phyloP scores from a whole-genome alignment of 768 basidiomycete genomes.

The Tephrocybe rancida region DNA sequence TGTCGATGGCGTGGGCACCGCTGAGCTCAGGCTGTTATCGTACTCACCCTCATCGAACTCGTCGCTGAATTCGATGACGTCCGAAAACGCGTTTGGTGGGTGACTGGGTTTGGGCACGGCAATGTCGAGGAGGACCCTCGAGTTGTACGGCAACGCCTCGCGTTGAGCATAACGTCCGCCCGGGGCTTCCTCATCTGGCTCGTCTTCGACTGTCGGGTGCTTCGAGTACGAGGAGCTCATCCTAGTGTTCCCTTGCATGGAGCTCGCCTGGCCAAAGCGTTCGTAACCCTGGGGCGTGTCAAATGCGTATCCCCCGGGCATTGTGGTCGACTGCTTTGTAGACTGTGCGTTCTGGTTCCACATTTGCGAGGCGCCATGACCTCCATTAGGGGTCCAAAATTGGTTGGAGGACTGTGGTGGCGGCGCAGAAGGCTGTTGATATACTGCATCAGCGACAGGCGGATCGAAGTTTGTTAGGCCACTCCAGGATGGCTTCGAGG shows the following conservation, averaged over 20 bases:
- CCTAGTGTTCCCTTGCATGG: neutral
- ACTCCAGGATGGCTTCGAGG: constrained; percentile 10
- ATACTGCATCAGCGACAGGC: constrained; percentile 2
- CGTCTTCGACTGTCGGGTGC: constrained; percentile 46
- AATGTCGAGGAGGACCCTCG: constrained; percentile 35
- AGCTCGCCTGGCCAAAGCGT: neutral
- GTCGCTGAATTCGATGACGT: constrained; percentile 36
- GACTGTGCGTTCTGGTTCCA: constrained; percentile 13
- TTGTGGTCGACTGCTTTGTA: constrained; percentile 1
- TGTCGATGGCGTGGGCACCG: constrained; percentile 28
- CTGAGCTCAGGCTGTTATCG: constrained; percentile 21
- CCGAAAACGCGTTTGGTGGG: constrained; percentile 36
- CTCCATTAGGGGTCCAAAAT: constrained; percentile 18
- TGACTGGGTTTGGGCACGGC: constrained; percentile 45
- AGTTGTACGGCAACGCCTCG: constrained; percentile 37
- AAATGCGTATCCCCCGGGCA: constrained; percentile 11
- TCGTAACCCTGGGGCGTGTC: constrained; percentile 2
- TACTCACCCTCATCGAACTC: constrained; percentile 21
- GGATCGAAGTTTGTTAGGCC: constrained; percentile 4
- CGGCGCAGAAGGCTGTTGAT: constrained; percentile 1
- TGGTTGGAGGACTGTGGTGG: constrained; percentile 2
- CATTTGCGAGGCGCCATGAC: constrained; percentile 5
- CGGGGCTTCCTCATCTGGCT: constrained; percentile 44
- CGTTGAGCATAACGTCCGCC: constrained; percentile 17
- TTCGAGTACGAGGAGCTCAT: constrained; percentile 21